phyloP scores from a whole-genome alignment of 1,139 yeast species.

The Groenewaldozyma auringiensis region DNA sequence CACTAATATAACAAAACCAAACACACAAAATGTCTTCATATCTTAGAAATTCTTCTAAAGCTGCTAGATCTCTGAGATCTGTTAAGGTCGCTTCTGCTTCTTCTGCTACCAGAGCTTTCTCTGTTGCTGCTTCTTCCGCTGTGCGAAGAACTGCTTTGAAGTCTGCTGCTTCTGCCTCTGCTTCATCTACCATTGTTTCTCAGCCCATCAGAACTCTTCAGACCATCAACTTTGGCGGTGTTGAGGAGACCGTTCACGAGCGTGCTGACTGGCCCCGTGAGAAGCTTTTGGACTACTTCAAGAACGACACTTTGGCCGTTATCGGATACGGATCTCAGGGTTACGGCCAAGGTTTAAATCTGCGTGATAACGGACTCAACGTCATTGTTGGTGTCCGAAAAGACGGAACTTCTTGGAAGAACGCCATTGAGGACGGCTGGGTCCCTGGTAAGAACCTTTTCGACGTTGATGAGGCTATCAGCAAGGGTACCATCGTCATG shows the following conservation, averaged over 20 bases:
- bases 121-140: constrained; percentile 22
- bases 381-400: constrained; percentile 98
- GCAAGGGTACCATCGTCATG: constrained; percentile 90
- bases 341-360: constrained; percentile 98
- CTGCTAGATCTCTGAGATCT: constrained; percentile 17
- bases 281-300: constrained; percentile 91
- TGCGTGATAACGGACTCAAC: constrained; percentile 97
- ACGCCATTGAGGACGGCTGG: constrained; percentile 99
- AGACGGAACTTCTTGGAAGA: constrained; percentile 99
- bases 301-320: constrained; percentile 93
- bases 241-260: constrained; percentile 92
- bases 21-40: constrained; percentile 2
- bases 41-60: constrained; percentile 18
- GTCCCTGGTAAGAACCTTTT: constrained; percentile 98
- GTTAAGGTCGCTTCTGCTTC: constrained; percentile 18
- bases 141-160: constrained; percentile 21
- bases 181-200: constrained; percentile 18
- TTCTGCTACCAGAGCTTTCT: constrained; percentile 17
- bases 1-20: constrained; percentile 11
- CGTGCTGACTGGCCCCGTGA: constrained; percentile 99
- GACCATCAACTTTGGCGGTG: constrained; percentile 95
- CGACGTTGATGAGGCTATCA: constrained; percentile 87
- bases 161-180: constrained; percentile 17
- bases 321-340: constrained; percentile 99
- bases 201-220: constrained; percentile 58